Evolutionary conservation across 768 basidiomycete species (phyloP), one percentile per base, ranked within the genome.

Genomic region (Leucocoprinus birnbaumii): DNA sequence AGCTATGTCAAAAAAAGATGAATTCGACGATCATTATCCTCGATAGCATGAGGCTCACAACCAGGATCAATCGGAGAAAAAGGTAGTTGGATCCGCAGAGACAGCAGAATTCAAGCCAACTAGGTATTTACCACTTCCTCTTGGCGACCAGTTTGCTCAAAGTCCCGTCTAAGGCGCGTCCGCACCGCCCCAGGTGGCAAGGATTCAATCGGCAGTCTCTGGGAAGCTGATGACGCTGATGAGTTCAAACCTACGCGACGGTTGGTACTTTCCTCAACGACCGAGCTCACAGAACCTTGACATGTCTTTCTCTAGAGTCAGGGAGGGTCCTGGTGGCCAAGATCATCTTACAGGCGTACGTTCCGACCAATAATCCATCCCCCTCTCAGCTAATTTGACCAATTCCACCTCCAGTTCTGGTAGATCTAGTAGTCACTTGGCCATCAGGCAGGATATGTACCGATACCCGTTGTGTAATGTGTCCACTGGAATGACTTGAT

Each of bases 211-310:
- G 59, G 66, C 27, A 76, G 65, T 62, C 70, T 87, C 40, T 87
- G 53, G 13, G 13, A 73, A 31, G 53, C 68, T 0, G 76, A 76
- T 7, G 68, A 73, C 26, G 61, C 68, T 1, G 72, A 77, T 22
- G 73, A 76, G 53, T 89, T 87, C 65, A 81, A 83, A 61, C 88
- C 88, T 3, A 86, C 87, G 16, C 83, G 88, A 62, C 79, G 82
- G 87, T 85, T 68, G 21, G 72, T 21, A 3, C 14, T 19, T 22
- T 11, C 3, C 26, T 18, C n/a, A n/a, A n/a, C n/a, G n/a, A n/a
- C n/a, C n/a, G n/a, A n/a, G n/a, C 9, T n/a, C 38, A n/a, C 45
- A 26, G 24, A 44, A 46, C 9, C 56, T 35, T 42, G 59, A 59
- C 9, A 3, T 56, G 51, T 48, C 48, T n/a, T 55, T 27, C 44